These are phyloP conservation scores for Verticillium longisporum DNA, from an alignment of 2,329 filamentous ascomycete species.

Conservation along the genomic window DNA sequence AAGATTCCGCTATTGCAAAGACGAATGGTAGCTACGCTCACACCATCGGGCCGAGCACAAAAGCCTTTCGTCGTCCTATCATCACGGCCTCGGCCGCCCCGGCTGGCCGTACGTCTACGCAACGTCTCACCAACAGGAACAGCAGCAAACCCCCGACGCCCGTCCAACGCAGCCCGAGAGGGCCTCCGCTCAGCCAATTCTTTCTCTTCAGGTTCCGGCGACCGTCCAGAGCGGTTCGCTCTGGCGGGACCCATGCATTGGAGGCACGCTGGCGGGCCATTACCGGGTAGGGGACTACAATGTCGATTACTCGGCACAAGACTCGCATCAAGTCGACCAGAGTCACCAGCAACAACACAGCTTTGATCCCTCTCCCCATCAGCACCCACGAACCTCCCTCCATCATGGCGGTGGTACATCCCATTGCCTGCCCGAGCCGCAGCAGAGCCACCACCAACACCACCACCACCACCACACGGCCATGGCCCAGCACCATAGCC, in stretches of 20 bases:
- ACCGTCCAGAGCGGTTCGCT: constrained; percentile 69
- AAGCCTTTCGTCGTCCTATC: constrained; percentile 8
- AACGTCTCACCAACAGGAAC: constrained; percentile 7
- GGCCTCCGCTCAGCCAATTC: constrained; percentile 48
- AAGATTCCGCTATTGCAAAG: background rate
- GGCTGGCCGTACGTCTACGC: constrained; percentile 18
- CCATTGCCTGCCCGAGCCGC: constrained; percentile 37
- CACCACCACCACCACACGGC: constrained; percentile 18
- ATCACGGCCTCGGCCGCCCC: constrained; percentile 7
- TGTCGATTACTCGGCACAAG: constrained; percentile 68
- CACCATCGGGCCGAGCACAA: constrained; percentile 8
- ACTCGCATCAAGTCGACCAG: constrained; percentile 57
- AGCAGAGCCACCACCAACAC: constrained; percentile 33
- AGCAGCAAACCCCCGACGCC: constrained; percentile 5
- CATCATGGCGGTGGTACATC: constrained; percentile 36
- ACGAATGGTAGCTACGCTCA: constrained; percentile 24
- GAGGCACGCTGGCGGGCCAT: constrained; percentile 66
- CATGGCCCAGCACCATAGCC: constrained; percentile 30
- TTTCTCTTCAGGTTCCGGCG: constrained; percentile 56
- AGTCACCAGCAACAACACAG: constrained; percentile 56
- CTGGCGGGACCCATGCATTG: constrained; percentile 70
- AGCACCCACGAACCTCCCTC: constrained; percentile 38
- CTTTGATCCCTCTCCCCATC: constrained; percentile 44
- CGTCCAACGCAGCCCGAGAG: constrained; percentile 43
- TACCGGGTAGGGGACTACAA: constrained; percentile 69